Evolutionary conservation across 2,329 filamentous ascomycete species (phyloP).

Genomic region (Diaporthe ilicicola): DNA sequence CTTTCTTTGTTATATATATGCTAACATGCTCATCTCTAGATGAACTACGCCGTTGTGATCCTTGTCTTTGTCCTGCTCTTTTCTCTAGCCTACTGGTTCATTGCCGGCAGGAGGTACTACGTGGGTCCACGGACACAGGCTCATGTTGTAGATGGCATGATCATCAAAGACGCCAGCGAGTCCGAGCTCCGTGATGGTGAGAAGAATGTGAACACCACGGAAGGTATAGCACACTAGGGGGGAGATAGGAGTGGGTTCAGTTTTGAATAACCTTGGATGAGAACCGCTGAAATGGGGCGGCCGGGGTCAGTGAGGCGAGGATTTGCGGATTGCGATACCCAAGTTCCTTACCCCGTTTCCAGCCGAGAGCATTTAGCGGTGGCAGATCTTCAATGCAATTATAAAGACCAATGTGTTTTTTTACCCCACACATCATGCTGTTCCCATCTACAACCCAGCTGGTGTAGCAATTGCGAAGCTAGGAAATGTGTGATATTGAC

Average conservation of each 20-base stretch:
- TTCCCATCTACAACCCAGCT: too few species aligned
- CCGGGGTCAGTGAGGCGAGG: background rate
- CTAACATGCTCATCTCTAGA: conserved; percentile 42
- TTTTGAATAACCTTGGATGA: background rate
- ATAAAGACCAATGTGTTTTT: background rate
- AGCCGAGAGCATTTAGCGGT: too few species aligned
- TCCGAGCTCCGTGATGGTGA: conserved; percentile 33
- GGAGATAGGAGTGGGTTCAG: too few species aligned
- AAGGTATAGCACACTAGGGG: background rate
- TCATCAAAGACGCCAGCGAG: conserved; percentile 36
- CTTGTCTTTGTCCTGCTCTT: conserved; percentile 54
- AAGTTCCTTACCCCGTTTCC: background rate
- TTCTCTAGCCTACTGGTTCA: conserved; percentile 55
- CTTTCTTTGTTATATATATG: background rate
- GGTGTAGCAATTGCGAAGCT: too few species aligned
- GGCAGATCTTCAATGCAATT: too few species aligned
- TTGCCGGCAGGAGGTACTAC: conserved; percentile 55
- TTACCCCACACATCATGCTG: too few species aligned
- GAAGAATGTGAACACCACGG: conserved; percentile 29
- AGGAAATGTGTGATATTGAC: too few species aligned
- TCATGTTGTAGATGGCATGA: conserved; percentile 38
- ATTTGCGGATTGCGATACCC: background rate
- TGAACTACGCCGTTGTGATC: conserved; percentile 65
- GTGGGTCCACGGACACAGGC: conserved; percentile 51
- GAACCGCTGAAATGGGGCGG: background rate